Percentiles rank a stretch among this genome's conserved stretches.
Evolutionary conservation across 495 filamentous ascomycete species (phyloP).

Genomic region (Annulohypoxylon stygium): DNA sequence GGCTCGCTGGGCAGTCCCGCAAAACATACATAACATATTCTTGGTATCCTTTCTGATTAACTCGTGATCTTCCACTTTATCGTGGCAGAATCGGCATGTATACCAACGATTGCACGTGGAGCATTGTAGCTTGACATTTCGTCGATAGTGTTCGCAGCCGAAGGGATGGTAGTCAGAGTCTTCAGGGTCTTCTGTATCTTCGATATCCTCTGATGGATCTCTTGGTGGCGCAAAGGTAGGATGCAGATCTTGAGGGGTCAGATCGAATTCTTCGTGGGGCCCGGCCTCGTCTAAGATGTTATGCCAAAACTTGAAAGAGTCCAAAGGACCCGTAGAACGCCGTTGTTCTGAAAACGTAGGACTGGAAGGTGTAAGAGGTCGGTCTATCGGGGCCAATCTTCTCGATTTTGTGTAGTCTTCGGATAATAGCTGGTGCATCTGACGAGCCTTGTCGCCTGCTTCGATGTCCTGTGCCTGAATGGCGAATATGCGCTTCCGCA

Average conservation of each 20-base stretch:
- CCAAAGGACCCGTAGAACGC: constrained; percentile 46
- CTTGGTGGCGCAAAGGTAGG: constrained; percentile 74
- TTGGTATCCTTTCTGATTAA: constrained; percentile 85
- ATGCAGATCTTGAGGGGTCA: constrained; percentile 76
- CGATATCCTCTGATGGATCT: constrained; percentile 35
- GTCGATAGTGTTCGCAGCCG: constrained; percentile 92
- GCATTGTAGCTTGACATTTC: constrained; percentile 97
- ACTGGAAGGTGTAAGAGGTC: constrained; percentile 50
- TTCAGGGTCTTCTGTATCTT: constrained; percentile 59
- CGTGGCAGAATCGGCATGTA: constrained; percentile 95
- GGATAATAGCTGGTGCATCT: constrained; percentile 86
- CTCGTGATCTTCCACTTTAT: constrained; percentile 84
- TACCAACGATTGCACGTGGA: constrained; percentile 91
- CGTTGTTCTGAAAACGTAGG: constrained; percentile 46
- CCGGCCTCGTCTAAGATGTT: constrained; percentile 51
- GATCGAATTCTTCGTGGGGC: constrained; percentile 68
- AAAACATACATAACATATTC: constrained; percentile 99
- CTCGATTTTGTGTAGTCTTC: constrained; percentile 74
- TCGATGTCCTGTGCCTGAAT: constrained; percentile 76
- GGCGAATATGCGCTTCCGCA: constrained; percentile 80
- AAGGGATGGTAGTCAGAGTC: constrained; percentile 63
- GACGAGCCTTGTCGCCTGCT: constrained; percentile 80
- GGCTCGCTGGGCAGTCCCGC: constrained; percentile 85
- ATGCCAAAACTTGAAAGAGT: constrained; percentile 59
- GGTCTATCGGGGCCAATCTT: constrained; percentile 54